Conservation (phyloP, 768 basidiomycete genomes). For the Lentinula guzmanii region DNA sequence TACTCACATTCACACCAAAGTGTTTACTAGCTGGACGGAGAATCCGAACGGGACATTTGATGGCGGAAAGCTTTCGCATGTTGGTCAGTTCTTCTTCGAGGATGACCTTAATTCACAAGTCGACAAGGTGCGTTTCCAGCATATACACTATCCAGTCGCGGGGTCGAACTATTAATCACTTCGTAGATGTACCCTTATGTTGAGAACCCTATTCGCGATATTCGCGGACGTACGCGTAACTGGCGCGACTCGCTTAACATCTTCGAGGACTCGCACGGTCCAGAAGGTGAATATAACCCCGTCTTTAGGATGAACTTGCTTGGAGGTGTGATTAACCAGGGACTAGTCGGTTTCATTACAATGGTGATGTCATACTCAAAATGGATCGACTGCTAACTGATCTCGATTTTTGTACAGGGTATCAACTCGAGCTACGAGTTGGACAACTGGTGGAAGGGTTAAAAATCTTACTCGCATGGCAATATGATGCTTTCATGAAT, state of each 20-base stretch:
- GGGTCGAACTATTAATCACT: not conserved
- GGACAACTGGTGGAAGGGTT: constrained; percentile 19
- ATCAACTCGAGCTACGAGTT: constrained; percentile 16
- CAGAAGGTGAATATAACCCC: constrained; percentile 45
- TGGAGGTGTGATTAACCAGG: constrained; percentile 45
- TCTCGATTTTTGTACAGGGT: constrained; percentile 7
- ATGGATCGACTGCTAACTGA: not conserved
- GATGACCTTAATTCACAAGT: constrained; percentile 43
- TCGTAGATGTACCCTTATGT: constrained; percentile 45
- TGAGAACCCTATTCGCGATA: constrained; percentile 41
- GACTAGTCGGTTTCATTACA: constrained; percentile 48
- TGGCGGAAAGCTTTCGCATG: constrained; percentile 37
- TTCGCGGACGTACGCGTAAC: constrained; percentile 44
- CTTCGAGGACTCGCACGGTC: constrained; percentile 43
- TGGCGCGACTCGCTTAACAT: constrained; percentile 49
- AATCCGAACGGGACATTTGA: constrained; percentile 39
- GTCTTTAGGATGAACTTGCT: constrained; percentile 45
- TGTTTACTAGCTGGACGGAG: constrained; percentile 42
- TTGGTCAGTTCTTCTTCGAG: constrained; percentile 54
- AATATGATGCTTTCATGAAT: not conserved
- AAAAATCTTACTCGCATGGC: not conserved
- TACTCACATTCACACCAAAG: constrained; percentile 50
- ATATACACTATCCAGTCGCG: not conserved
- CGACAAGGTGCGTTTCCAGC: constrained; percentile 30
- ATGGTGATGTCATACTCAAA: constrained; percentile 30